Evolutionary conservation across 768 basidiomycete species (phyloP).

Genomic region (Candolleomyces efflorescens): DNA sequence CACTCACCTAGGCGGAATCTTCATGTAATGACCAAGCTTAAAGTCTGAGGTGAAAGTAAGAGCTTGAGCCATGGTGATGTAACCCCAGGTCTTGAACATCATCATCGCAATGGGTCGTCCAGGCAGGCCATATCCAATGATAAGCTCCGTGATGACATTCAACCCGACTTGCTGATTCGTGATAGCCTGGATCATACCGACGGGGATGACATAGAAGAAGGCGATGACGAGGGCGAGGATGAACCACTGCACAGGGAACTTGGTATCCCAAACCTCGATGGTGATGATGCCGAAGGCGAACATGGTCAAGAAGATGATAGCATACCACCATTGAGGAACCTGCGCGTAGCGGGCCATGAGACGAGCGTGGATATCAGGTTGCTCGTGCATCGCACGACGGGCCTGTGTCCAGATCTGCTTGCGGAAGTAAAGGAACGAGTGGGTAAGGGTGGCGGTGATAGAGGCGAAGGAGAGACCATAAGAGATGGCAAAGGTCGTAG

Average conservation of each 20-base stretch:
- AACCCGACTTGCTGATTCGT: constrained; percentile 77
- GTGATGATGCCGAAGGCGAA: constrained; percentile 64
- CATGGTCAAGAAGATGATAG: constrained; percentile 60
- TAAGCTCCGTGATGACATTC: constrained; percentile 75
- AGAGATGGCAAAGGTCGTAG: constrained; percentile 70
- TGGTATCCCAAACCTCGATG: constrained; percentile 72
- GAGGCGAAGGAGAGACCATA: constrained; percentile 84
- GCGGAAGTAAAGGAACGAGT: constrained; percentile 70
- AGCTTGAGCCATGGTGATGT: constrained; percentile 67
- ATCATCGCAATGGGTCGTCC: constrained; percentile 79
- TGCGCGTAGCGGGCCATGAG: constrained; percentile 74
- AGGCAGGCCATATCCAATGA: constrained; percentile 76
- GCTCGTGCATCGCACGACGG: constrained; percentile 67
- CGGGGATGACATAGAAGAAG: constrained; percentile 71
- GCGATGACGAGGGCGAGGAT: constrained; percentile 63
- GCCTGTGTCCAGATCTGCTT: constrained; percentile 75
- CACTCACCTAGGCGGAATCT: constrained; percentile 56
- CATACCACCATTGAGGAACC: constrained; percentile 86
- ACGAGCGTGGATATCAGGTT: constrained; percentile 81
- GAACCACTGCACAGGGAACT: constrained; percentile 65
- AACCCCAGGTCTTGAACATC: constrained; percentile 85
- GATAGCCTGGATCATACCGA: constrained; percentile 62
- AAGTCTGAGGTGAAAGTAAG: constrained; percentile 69
- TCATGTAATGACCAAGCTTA: constrained; percentile 79
- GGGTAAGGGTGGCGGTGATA: constrained; percentile 70